Base-by-base conservation (phyloP, 176 grass and related monocot genomes). In the Chloris gayana region DNA sequence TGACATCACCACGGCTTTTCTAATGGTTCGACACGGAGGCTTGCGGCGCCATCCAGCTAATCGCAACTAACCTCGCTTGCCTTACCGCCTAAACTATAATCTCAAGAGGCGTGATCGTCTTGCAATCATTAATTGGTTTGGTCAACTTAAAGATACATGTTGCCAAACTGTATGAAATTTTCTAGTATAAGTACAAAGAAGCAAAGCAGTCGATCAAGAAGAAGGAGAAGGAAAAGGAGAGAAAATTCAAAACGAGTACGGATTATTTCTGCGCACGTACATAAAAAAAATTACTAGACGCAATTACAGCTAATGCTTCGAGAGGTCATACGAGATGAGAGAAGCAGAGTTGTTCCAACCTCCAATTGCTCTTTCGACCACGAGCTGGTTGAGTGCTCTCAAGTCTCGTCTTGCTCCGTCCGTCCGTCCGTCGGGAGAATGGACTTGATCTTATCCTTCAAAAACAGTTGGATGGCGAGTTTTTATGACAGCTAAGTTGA, bases 321-420 rank as follows among this genome's bases (percentile, higher is more conserved):
- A 26, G 39, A 83, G 15, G 69, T 31, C 19, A 60, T 56, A 29
- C 19, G 0, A 9, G 45, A 45, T 29, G 15, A 13, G 35, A 66
- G 12, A 29, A 5, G 17, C 22, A 44, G 46, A 47, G 38, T 13
- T 58, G 47, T 59, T 29, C 29, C 44, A 72, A 66, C 67, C 50
- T 64, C 27, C 35, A 30, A 37, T 26, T 49, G 32, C 32, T 25
- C 30, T 34, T 19, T 51, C 10, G 2, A 18, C 25, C 27, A 67
- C 38, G 37, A 78, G 46, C 49, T 68, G 56, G 65, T 62, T 73
- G 67, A 87, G 60, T 50, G 68, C 65, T 82, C 35, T 33, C 6
- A 31, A 45, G 66, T 70, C 67, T 24, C 29, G 30, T 71, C 32
- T 12, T 83, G 37, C n/a, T n/a, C n/a, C n/a, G n/a, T n/a, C n/a